Evolutionary conservation across 129 eudicot genomes (phyloP).

Genomic region (Calendula officinalis): DNA sequence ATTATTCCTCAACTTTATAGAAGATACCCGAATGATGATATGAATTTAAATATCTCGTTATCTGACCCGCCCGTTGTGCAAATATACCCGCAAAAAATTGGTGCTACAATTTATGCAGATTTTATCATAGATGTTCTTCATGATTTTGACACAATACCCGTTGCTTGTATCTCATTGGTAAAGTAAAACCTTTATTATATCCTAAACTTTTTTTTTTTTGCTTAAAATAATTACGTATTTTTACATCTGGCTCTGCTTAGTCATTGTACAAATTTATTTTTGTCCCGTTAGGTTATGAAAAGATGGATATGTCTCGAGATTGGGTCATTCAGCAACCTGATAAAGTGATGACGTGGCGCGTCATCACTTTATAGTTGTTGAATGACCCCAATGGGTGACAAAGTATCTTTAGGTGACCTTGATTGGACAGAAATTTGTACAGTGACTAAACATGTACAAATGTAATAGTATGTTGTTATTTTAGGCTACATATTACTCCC

Average conservation of each 20-base stretch:
- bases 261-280: too few species aligned
- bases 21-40: slow-evolving; percentile 60
- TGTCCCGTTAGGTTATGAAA: too few species aligned
- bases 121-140: slow-evolving; percentile 52
- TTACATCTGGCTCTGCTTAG: neutral
- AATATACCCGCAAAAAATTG: slow-evolving; percentile 38
- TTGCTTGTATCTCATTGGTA: slow-evolving; percentile 66
- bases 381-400: too few species aligned
- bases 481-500: neutral
- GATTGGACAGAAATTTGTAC: too few species aligned
- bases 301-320: too few species aligned
- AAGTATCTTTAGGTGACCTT: neutral
- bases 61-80: slow-evolving; percentile 46
- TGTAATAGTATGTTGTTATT: too few species aligned
- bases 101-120: slow-evolving; percentile 46
- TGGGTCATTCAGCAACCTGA: too few species aligned
- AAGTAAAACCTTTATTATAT: slow-evolving; percentile 29
- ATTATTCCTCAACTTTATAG: slow-evolving; percentile 61
- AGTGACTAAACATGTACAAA: too few species aligned
- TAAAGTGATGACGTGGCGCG: too few species aligned
- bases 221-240: neutral
- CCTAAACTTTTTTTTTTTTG: too few species aligned
- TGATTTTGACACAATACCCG: slow-evolving; percentile 41
- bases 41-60: slow-evolving; percentile 54
- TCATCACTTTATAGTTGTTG: neutral